phyloP scores from a whole-genome alignment of 2,329 filamentous ascomycete species.

The Gyromitra esculenta region DNA sequence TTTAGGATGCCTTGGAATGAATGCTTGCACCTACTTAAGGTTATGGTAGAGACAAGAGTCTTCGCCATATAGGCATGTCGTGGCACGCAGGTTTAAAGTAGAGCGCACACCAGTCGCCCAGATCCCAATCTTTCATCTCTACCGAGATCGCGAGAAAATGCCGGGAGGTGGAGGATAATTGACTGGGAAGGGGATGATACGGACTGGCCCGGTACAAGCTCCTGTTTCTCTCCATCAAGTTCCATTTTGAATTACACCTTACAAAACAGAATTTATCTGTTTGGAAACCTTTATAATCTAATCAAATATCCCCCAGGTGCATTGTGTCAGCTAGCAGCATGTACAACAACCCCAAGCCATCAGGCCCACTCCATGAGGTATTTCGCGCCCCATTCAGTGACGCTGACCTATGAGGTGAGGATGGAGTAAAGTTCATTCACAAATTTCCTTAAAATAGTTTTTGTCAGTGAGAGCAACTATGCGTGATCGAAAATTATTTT shows the following conservation, averaged over 20 bases:
- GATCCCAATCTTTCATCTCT: conserved; percentile 30
- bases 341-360: not conserved
- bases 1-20: conserved; percentile 13
- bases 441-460: not conserved
- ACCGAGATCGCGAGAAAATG: conserved; percentile 37
- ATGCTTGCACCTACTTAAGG: conserved; percentile 7
- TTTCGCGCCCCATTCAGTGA: conserved; percentile 1
- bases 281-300: not conserved
- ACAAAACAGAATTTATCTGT: not conserved
- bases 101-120: conserved; percentile 24
- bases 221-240: conserved; percentile 20
- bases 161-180: conserved; percentile 25
- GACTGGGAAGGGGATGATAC: conserved; percentile 22
- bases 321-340: not conserved
- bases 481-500: conserved; percentile 42
- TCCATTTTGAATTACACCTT: conserved; percentile 6
- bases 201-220: conserved; percentile 3
- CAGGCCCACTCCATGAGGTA: conserved; percentile 4
- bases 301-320: not conserved
- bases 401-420: not conserved
- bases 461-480: not conserved
- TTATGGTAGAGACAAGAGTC: not conserved
- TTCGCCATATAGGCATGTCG: not conserved
- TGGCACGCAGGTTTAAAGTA: conserved; percentile 38
- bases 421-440: conserved; percentile 4